A percentile compares a stretch with the other conserved stretches of the same genome.
These are phyloP conservation scores for Syzygium grande DNA, from an alignment of 345 rosid species.

Conservation along the genomic window DNA sequence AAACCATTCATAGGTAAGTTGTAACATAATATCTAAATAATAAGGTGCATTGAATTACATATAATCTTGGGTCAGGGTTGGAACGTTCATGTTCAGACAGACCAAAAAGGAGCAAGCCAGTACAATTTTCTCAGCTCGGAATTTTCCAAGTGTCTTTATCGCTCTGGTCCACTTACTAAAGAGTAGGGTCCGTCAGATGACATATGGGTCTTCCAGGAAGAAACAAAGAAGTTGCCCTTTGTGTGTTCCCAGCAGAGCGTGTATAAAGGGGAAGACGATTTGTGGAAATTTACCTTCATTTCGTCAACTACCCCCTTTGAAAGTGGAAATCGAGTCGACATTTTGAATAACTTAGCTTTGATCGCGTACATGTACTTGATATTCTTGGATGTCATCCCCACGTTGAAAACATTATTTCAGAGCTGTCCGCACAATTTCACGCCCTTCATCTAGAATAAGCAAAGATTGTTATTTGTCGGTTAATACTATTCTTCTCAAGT, in stretches of 20 bases:
- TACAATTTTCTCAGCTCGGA: neutral
- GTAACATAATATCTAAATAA: neutral
- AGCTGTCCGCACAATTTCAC: neutral
- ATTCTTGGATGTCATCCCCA: neutral
- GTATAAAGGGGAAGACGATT: neutral
- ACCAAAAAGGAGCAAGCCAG: neutral
- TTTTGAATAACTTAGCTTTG: neutral
- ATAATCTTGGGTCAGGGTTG: neutral
- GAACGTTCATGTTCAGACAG: neutral
- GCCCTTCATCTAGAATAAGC: too few species aligned
- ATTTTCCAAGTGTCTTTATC: neutral
- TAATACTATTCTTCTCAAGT: neutral
- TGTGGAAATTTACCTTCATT: neutral
- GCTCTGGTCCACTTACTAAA: neutral
- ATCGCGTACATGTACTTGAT: neutral
- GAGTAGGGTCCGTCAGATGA: neutral
- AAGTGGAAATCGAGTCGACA: neutral
- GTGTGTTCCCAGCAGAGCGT: neutral
- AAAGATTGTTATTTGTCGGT: too few species aligned
- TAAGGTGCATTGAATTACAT: neutral
- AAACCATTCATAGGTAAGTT: too few species aligned
- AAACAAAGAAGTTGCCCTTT: neutral
- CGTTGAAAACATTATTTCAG: too few species aligned
- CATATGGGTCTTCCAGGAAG: neutral
- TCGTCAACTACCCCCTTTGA: neutral